phyloP scores from a whole-genome alignment of 1,284 basidiomycete genomes.

The Cutaneotrichosporon sp. region DNA sequence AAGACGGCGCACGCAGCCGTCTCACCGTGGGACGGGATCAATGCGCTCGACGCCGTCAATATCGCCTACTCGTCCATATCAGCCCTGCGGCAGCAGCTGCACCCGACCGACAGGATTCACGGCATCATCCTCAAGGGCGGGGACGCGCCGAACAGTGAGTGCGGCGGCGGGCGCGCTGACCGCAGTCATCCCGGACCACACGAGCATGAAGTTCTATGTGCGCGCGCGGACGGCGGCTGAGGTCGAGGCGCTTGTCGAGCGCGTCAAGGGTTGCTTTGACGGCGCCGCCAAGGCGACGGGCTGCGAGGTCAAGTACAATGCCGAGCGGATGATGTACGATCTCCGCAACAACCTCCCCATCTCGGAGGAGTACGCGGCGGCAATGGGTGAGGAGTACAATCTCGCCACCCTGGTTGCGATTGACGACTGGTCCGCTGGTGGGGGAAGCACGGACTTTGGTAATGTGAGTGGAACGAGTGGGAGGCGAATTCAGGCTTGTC shows the following conservation, averaged over 20 bases:
- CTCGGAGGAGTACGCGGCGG: constrained; percentile 12
- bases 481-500: too few relatives aligned
- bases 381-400: constrained; percentile 5
- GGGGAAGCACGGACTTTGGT: constrained; percentile 18
- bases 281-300: constrained; percentile 62
- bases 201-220: constrained; percentile 63
- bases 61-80: constrained; percentile 70
- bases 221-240: constrained; percentile 61
- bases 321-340: constrained; percentile 53
- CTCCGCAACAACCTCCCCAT: constrained; percentile 46
- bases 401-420: constrained; percentile 3
- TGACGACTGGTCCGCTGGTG: constrained; percentile 4
- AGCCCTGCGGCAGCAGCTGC: constrained; percentile 64
- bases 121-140: constrained; percentile 53
- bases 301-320: constrained; percentile 57
- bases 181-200: constrained; percentile 66
- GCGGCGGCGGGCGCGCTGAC: not conserved
- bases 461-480: constrained; percentile 7
- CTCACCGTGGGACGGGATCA: constrained; percentile 61
- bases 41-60: constrained; percentile 78
- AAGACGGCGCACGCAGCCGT: constrained; percentile 65
- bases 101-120: constrained; percentile 14
- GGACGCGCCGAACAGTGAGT: constrained; percentile 51
- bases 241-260: constrained; percentile 53
- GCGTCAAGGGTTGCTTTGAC: constrained; percentile 62